These are phyloP conservation scores for Dioszegia hungarica DNA, from an alignment of 768 basidiomycete species.

Conservation along the genomic window DNA sequence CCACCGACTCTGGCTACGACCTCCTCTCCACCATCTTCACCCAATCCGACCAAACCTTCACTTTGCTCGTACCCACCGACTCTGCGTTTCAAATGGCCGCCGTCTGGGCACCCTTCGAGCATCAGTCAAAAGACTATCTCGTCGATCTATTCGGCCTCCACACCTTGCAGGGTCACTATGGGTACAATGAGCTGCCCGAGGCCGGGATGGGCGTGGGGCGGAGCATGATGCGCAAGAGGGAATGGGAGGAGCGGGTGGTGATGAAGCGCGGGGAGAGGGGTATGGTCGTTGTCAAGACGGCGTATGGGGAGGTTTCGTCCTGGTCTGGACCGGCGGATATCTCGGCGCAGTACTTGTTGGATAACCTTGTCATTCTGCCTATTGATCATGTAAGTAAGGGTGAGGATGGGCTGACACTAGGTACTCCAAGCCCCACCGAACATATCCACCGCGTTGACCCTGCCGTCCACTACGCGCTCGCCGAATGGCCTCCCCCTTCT, in stretches of 20 bases:
- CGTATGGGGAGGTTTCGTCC: conserved; percentile 23
- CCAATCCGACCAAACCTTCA: conserved; percentile 1
- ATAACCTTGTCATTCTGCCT: conserved; percentile 33
- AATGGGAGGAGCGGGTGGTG: conserved; percentile 15
- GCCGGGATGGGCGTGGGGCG: not conserved
- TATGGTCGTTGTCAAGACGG: conserved; percentile 8
- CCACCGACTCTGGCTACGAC: conserved; percentile 27
- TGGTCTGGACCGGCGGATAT: conserved; percentile 22
- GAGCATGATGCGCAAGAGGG: not conserved
- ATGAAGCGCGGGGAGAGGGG: conserved; percentile 14
- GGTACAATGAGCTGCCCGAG: conserved; percentile 2
- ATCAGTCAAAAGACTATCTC: conserved; percentile 4
- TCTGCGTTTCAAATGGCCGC: conserved; percentile 25
- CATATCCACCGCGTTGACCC: conserved; percentile 16
- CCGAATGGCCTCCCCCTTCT: conserved; percentile 13
- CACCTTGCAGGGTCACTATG: conserved; percentile 18
- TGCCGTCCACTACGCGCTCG: conserved; percentile 9
- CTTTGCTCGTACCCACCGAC: conserved; percentile 37
- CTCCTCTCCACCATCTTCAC: conserved; percentile 16
- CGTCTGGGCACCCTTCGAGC: conserved; percentile 20
- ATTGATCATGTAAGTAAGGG: conserved; percentile 30
- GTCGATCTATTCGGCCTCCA: conserved; percentile 24
- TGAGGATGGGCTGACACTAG: conserved; percentile 8
- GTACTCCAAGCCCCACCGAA: conserved; percentile 27
- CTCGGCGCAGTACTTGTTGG: conserved; percentile 1